A percentile compares a stretch with the other conserved stretches of the same genome.
Conservation (phyloP, 1,284 basidiomycete species). For the Waitea zeae region DNA sequence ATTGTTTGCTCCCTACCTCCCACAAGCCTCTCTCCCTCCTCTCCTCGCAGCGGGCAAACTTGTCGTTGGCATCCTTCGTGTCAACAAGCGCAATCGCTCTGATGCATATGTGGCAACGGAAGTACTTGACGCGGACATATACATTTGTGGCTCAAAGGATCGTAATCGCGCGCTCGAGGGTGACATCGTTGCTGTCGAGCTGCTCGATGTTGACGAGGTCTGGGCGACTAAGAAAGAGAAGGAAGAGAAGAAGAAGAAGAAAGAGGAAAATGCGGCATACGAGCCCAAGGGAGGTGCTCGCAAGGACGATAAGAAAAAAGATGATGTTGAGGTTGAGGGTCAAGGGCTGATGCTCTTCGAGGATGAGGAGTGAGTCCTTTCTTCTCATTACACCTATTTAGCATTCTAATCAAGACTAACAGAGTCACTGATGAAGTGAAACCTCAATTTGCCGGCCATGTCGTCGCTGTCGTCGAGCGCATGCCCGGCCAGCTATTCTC, state of each 20-base stretch:
- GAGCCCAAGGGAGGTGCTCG: conserved; percentile 59
- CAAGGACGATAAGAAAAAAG: conserved; percentile 98
- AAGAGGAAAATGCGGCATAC: conserved; percentile 95
- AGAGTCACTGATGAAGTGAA: conserved; percentile 96
- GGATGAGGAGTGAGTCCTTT: conserved; percentile 97
- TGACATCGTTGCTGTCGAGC: conserved; percentile 96
- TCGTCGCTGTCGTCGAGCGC: conserved; percentile 94
- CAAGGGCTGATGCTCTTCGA: conserved; percentile 94
- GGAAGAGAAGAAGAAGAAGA: conserved; percentile 99
- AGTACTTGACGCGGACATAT: conserved; percentile 96
- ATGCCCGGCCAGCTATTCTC: conserved; percentile 99
- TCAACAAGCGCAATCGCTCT: conserved; percentile 98
- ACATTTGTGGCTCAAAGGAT: conserved; percentile 97
- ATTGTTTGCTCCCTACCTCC: conserved; percentile 95
- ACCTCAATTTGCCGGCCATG: conserved; percentile 92
- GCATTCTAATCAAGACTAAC: conserved; percentile 21
- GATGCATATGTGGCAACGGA: conserved; percentile 99
- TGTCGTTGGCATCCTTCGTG: conserved; percentile 91
- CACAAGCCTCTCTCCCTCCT: conserved; percentile 93
- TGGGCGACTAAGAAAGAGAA: conserved; percentile 99
- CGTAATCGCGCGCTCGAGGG: conserved; percentile 97
- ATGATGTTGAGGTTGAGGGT: conserved; percentile 98
- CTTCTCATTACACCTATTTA: conserved; percentile 22
- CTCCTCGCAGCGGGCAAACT: conserved; percentile 96
- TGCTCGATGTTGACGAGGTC: conserved; percentile 95